Evolutionary conservation across 2,329 filamentous ascomycete species (phyloP), one percentile per base, ranked within the genome.

Genomic region (Penicillium decumbens): DNA sequence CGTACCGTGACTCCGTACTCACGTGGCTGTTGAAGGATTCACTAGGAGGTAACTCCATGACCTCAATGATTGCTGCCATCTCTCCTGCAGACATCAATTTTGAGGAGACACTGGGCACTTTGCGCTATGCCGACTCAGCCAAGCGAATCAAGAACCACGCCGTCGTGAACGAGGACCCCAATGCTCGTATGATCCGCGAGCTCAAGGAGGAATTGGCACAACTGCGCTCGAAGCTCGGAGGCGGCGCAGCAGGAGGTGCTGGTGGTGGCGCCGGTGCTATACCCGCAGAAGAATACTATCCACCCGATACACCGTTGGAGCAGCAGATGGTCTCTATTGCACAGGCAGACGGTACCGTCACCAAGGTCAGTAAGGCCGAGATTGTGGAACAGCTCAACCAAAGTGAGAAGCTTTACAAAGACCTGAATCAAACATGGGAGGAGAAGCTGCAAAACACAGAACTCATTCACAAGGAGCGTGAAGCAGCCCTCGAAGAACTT

Each of bases 121-220:
- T 98, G 25, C 84, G 95, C 64, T 98, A 98, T 71, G 93, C 95
- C 48, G 92, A 98, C 67, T 96, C 90, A 6, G 93, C 93, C 24
- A 98, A 98, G 75, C 85, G 93, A 62, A 98, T 98, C 80, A 97
- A 97, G 89, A 98, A 98, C 75, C 93, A 98, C 70, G 93, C 93
- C 49, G 93, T 98, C 43, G 88, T 98, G 70, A 98, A 98, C 75
- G 93, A 98, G 70, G 93, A 98, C 72, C 92, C 93, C 41, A 98
- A 98, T 67, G 93, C 93, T 52, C 87, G 93, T 61, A 98, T 98
- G 93, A 97, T 98, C 57, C 82, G 93, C 69, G 93, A 98, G 67
- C 77, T 98, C 55, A 98, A 98, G 68, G 93, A 98, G 69, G 93
- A 98, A 65, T 73, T 98, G 50, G 82, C 88, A 1, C 78, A 95